Percentiles rank a stretch among this genome's conserved stretches.
Evolutionary conservation across 768 basidiomycete genomes (phyloP).

Genomic region (Boletus insuetus): DNA sequence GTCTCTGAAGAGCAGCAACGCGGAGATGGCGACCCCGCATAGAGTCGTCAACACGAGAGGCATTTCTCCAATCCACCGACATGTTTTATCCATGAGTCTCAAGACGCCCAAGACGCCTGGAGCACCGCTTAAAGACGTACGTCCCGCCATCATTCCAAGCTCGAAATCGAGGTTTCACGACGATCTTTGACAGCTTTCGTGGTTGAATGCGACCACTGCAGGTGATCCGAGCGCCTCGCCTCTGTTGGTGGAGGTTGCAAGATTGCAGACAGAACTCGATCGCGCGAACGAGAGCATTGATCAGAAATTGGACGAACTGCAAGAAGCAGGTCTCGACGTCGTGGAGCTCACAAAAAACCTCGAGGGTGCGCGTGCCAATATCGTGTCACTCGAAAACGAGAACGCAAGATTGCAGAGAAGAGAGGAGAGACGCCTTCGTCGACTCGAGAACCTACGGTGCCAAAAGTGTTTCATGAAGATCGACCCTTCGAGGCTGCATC

Average conservation of each 20-base stretch:
- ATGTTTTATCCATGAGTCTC: conserved; percentile 64
- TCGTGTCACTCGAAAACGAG: conserved; percentile 62
- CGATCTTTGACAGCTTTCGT: conserved; percentile 53
- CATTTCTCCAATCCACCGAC: conserved; percentile 78
- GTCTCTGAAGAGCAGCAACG: conserved; percentile 50
- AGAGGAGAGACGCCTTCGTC: conserved; percentile 65
- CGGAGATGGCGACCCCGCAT: conserved; percentile 55
- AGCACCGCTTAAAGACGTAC: conserved; percentile 71
- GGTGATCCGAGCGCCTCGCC: conserved; percentile 57
- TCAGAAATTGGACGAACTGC: conserved; percentile 82
- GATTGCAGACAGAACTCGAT: conserved; percentile 73
- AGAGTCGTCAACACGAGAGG: conserved; percentile 52
- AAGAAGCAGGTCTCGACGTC: conserved; percentile 74
- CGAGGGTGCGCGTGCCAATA: conserved; percentile 63
- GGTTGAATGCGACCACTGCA: conserved; percentile 60
- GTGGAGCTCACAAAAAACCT: conserved; percentile 69
- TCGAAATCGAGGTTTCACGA: conserved; percentile 6
- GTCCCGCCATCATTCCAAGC: conserved; percentile 20
- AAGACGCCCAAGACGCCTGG: conserved; percentile 76
- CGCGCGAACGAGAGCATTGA: conserved; percentile 83
- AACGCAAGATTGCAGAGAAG: conserved; percentile 59
- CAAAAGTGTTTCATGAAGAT: conserved; percentile 66
- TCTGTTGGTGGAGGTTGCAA: conserved; percentile 66
- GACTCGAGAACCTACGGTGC: conserved; percentile 62
- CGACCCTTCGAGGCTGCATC: conserved; percentile 44